phyloP scores from a whole-genome alignment of 441 rosid species.

The Eruca vesicaria region DNA sequence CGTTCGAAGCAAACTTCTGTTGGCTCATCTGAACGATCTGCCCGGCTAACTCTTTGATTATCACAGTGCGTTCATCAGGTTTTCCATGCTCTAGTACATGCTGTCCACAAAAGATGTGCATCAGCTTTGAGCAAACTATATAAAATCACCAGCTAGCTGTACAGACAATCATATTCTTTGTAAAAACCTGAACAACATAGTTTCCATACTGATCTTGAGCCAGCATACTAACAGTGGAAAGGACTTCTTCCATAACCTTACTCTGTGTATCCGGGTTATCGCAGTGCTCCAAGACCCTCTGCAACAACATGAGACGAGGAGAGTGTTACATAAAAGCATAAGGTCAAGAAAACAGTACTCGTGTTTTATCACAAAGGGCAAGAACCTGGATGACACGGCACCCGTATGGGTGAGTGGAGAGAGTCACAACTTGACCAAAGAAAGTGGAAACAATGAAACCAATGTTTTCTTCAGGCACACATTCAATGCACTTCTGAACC shows the following conservation, averaged over 20 bases:
- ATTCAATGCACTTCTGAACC: conserved; percentile 80
- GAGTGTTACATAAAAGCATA: background rate
- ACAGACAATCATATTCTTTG: background rate
- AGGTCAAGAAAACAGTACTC: background rate
- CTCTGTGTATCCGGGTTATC: conserved; percentile 53
- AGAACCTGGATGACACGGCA: conserved; percentile 88
- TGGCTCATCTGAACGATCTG: conserved; percentile 93
- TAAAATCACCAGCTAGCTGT: background rate
- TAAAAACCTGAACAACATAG: conserved; percentile 81
- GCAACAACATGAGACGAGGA: conserved; percentile 21
- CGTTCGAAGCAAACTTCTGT: conserved; percentile 90
- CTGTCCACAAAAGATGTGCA: conserved; percentile 37
- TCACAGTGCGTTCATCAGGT: conserved; percentile 72
- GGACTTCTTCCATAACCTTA: conserved; percentile 81
- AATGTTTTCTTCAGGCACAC: conserved; percentile 79
- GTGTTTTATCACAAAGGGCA: background rate
- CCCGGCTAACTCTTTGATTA: conserved; percentile 79
- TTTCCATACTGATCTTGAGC: conserved; percentile 93
- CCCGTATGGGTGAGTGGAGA: conserved; percentile 91
- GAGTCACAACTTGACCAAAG: conserved; percentile 70
- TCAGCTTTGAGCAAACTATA: background rate
- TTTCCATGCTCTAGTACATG: conserved; percentile 89
- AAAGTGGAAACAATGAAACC: conserved; percentile 64
- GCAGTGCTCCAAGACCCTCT: conserved; percentile 89
- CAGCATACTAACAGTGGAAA: conserved; percentile 71